Evolutionary conservation across 2,329 filamentous ascomycete species (phyloP).

Genomic region (Aureobasidium sp.): DNA sequence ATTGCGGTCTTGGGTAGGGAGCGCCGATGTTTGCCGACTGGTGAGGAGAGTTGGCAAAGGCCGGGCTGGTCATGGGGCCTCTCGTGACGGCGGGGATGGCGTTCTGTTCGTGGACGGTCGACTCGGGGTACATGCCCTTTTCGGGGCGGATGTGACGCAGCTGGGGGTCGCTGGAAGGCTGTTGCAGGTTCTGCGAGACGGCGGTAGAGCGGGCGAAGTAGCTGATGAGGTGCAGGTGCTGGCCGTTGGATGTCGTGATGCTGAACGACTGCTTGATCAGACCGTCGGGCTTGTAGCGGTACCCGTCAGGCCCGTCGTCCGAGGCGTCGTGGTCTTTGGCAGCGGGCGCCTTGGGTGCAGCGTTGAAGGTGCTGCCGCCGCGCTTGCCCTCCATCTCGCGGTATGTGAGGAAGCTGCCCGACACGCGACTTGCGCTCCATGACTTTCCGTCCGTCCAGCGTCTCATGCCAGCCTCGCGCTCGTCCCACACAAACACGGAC

Average conservation of each 20-base stretch:
- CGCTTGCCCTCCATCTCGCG: slow-evolving; percentile 98
- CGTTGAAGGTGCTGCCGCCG: slow-evolving; percentile 61
- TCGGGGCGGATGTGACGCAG: slow-evolving; percentile 77
- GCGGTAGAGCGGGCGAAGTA: slow-evolving; percentile 84
- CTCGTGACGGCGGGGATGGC: slow-evolving; percentile 75
- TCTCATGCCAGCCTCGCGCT: slow-evolving; percentile 95
- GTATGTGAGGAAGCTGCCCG: slow-evolving; percentile 94
- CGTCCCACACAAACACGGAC: slow-evolving; percentile 99
- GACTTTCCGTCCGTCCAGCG: slow-evolving; percentile 98
- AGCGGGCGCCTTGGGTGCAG: slow-evolving; percentile 38
- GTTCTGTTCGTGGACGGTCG: slow-evolving; percentile 78
- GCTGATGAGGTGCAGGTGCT: slow-evolving; percentile 94
- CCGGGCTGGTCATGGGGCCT: slow-evolving; percentile 56
- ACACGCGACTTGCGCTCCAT: slow-evolving; percentile 96
- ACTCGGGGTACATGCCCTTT: slow-evolving; percentile 97
- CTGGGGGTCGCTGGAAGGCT: slow-evolving; percentile 72
- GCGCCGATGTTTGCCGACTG: slow-evolving; percentile 50
- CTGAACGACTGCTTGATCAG: slow-evolving; percentile 99
- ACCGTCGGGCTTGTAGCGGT: slow-evolving; percentile 90
- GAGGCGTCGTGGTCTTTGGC: slow-evolving; percentile 57
- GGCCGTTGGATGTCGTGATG: slow-evolving; percentile 83
- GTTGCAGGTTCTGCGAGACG: slow-evolving; percentile 63
- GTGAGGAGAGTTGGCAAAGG: slow-evolving; percentile 47
- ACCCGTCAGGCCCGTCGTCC: slow-evolving; percentile 75
- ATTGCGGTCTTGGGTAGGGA: slow-evolving; percentile 33